Conservation (phyloP, 345 rosid genomes). For the Acer negundo region DNA sequence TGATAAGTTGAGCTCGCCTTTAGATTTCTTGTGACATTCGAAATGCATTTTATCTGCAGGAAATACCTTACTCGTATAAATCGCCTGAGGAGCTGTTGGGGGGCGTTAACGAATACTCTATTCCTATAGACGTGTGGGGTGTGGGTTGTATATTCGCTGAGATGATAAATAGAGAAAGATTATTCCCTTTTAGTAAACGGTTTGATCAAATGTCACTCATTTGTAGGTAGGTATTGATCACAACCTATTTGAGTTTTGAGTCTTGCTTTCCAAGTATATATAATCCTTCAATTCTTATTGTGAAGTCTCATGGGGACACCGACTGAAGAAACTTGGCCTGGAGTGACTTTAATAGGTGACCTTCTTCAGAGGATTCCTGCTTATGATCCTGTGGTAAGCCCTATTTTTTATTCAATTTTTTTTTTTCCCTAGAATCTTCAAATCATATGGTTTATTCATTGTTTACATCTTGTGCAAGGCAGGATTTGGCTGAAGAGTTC, state of each 20-base stretch:
- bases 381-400: not conserved
- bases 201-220: slow-evolving; percentile 38
- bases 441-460: not conserved
- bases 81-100: slow-evolving; percentile 53
- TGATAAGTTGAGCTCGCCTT: not conserved
- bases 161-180: slow-evolving; percentile 37
- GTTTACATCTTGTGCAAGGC: not conserved
- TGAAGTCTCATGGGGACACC: slow-evolving; percentile 15
- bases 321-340: not conserved
- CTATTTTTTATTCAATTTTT: not conserved
- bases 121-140: slow-evolving; percentile 51
- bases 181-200: slow-evolving; percentile 44
- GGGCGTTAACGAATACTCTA: slow-evolving; percentile 35
- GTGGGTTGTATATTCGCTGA: slow-evolving; percentile 59
- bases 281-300: not conserved
- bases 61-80: slow-evolving; percentile 41
- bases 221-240: slow-evolving; percentile 36
- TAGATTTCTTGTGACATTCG: not conserved
- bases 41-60: slow-evolving; percentile 22
- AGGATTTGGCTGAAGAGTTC: not conserved
- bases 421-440: not conserved
- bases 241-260: not conserved
- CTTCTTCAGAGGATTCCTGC: not conserved
- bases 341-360: not conserved
- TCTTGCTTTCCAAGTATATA: not conserved